These are phyloP conservation scores for Colletotrichum agaves DNA, from an alignment of 2,329 filamentous ascomycete genomes.

Conservation along the genomic window DNA sequence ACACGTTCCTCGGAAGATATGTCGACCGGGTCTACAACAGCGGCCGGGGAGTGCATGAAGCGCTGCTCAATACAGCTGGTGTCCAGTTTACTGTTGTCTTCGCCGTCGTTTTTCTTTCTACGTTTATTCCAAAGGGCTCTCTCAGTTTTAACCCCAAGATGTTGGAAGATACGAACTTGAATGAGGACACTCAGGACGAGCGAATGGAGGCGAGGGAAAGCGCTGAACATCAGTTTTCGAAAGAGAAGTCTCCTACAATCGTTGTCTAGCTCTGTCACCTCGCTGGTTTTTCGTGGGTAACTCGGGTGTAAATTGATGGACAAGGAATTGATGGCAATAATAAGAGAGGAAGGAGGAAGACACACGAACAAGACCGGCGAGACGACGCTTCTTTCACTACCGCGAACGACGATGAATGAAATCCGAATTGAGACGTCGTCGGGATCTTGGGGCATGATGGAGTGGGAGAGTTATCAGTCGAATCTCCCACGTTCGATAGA, in stretches of 20 bases:
- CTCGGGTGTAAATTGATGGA: too few species aligned
- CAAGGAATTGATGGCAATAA: too few species aligned
- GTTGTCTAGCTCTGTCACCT: too few species aligned
- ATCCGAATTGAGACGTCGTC: too few species aligned
- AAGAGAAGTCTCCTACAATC: not conserved
- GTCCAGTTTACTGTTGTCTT: constrained; percentile 59
- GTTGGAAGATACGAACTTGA: constrained; percentile 51
- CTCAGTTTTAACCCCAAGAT: constrained; percentile 56
- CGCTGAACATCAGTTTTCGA: not conserved
- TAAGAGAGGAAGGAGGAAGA: too few species aligned
- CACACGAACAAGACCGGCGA: too few species aligned
- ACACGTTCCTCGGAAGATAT: constrained; percentile 57
- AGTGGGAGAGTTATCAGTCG: too few species aligned
- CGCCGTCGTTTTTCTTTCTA: constrained; percentile 53
- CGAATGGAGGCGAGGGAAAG: not conserved
- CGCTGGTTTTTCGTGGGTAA: too few species aligned
- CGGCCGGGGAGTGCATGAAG: constrained; percentile 47
- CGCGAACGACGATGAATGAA: too few species aligned
- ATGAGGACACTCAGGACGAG: constrained; percentile 35
- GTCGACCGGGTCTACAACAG: constrained; percentile 53
- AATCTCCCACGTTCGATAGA: too few species aligned
- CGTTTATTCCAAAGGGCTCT: constrained; percentile 57
- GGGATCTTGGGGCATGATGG: too few species aligned
- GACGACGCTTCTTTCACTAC: too few species aligned
- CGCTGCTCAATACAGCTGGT: constrained; percentile 56